Percentiles rank a stretch among this genome's conserved stretches.
Conservation (phyloP, 2,329 filamentous ascomycete genomes). For the Mycosphaerella arachidis region DNA sequence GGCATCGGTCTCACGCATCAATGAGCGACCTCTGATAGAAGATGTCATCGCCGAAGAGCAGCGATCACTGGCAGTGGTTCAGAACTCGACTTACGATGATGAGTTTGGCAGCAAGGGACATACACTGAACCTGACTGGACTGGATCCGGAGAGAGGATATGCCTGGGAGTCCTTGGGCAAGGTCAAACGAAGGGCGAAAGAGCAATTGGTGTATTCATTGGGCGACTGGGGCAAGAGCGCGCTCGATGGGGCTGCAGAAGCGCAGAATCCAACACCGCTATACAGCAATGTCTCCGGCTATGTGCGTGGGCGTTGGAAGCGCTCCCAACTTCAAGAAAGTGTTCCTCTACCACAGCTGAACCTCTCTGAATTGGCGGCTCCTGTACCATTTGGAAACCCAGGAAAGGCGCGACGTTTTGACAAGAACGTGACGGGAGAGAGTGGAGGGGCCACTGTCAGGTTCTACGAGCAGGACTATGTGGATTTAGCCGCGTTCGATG, state of each 20-base stretch:
- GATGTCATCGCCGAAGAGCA: constrained; percentile 50
- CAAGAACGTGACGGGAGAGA: constrained; percentile 71
- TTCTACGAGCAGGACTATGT: constrained; percentile 52
- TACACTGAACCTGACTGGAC: constrained; percentile 61
- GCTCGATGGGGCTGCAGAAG: constrained; percentile 37
- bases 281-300: constrained; percentile 77
- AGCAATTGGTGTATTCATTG: constrained; percentile 46
- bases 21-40: constrained; percentile 43
- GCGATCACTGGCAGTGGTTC: constrained; percentile 47
- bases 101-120: constrained; percentile 48
- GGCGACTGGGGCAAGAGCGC: constrained; percentile 32
- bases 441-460: constrained; percentile 66
- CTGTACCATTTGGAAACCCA: constrained; percentile 59
- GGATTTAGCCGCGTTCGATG: constrained; percentile 28
- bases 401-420: constrained; percentile 55
- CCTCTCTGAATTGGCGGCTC: constrained; percentile 55
- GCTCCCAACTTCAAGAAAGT: constrained; percentile 49
- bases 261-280: constrained; percentile 47
- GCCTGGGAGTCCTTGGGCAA: constrained; percentile 69
- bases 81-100: constrained; percentile 45
- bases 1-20: constrained; percentile 29
- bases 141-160: constrained; percentile 68
- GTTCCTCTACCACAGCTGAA: constrained; percentile 44
- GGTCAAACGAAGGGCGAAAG: constrained; percentile 62
- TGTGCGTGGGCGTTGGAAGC: constrained; percentile 71